Evolutionary conservation across 1,139 yeast genomes (phyloP), one percentile per base, ranked within the genome.

Genomic region (Debaryomycetaceae sp.): DNA sequence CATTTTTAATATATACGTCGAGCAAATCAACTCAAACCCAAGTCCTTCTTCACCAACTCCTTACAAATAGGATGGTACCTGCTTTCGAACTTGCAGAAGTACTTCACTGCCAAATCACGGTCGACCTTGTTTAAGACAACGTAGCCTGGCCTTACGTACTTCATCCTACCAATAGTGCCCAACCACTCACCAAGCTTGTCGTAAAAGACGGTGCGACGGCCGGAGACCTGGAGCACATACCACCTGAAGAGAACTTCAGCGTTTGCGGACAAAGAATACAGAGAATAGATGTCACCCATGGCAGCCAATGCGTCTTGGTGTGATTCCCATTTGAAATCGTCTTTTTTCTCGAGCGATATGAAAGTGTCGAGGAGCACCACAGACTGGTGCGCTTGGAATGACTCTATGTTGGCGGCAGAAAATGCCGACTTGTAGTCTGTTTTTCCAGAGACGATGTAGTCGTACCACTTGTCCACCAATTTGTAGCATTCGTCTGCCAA

Each of bases 141-240:
- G 67, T 80, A 89, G 1, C 95, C 90, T 24, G 97, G 96, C 63
- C 97, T 79, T 36, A 88, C 96, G 61, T 83, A 90, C 72, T 90
- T 90, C 97, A 90, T 90, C 72, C 97, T 80, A 22, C 97, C 97
- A 24, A 89, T 95, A 3, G 93, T 83, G 6, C 95, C 95, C 46
- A 90, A 72, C 96, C 96, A 90, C 44, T 80, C 78, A 6, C 95
- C 90, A 24, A 50, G 42, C 38, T 66, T 66, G 45, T 65, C 66
- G 59, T 83, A 81, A 45, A 72, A 69, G 34, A 70, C 62, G 14
- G 65, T 52, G 45, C 78, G 66, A 13, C 68, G 65, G 13, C 81
- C 83, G 0, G 75, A 66, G 13, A 84, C 70, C 55, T 81, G 78
- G 45, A 90, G 72, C 47, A 81, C 71, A 63, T 75, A 87, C 84